Conservation (phyloP, 495 filamentous ascomycete genomes). For the Penicillium cosmopolitanum region DNA sequence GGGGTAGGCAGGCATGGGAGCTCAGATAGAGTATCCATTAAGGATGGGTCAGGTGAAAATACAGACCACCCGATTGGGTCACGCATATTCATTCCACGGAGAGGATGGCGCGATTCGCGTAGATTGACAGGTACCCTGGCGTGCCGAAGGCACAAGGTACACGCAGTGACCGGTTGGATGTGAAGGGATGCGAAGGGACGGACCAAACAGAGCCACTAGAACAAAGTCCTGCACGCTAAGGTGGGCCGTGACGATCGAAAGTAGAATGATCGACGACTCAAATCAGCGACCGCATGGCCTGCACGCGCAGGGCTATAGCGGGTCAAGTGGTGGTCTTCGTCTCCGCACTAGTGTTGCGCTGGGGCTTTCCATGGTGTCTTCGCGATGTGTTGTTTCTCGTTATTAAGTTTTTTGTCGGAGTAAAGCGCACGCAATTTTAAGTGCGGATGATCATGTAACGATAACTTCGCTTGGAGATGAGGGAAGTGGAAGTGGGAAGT, state of each 20-base stretch:
- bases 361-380: not conserved
- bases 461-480: constrained; percentile 6
- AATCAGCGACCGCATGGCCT: constrained; percentile 7
- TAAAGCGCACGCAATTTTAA: not conserved
- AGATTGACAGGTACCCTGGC: constrained; percentile 15
- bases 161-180: not conserved
- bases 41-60: constrained; percentile 3
- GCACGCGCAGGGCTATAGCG: constrained; percentile 8
- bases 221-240: not conserved
- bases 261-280: constrained; percentile 2
- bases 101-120: constrained; percentile 3
- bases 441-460: constrained; percentile 11
- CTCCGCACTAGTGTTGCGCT: not conserved
- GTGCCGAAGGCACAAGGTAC: constrained; percentile 2
- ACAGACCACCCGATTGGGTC: constrained; percentile 12
- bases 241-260: constrained; percentile 5
- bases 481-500: not conserved
- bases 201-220: not conserved
- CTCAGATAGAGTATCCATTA: constrained; percentile 2
- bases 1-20: constrained; percentile 10
- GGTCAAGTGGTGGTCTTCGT: constrained; percentile 4
- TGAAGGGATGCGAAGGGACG: not conserved
- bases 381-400: constrained; percentile 1
- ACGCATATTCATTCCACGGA: not conserved
- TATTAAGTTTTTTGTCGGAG: constrained; percentile 1